A percentile compares a stretch with the other conserved stretches of the same genome.
Conservation (phyloP, 2,329 filamentous ascomycete genomes). For the Fusarium scirpi region DNA sequence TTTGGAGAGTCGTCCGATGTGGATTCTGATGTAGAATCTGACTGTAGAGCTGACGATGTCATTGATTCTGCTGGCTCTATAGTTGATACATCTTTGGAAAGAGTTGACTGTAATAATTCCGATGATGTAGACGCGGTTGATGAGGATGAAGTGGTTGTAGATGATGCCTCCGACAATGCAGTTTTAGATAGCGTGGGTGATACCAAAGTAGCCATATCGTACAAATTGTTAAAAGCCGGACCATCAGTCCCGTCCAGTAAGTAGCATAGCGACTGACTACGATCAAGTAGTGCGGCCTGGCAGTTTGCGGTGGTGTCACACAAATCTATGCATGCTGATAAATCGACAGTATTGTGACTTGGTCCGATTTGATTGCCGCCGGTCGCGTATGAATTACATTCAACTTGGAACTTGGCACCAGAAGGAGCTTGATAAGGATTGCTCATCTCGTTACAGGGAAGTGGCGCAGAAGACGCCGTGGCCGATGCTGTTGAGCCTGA, state of each 20-base stretch:
- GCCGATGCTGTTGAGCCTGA: background rate
- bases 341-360: accelerated
- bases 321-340: background rate
- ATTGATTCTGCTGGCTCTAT: background rate
- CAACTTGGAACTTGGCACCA: background rate
- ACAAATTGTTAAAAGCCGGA: background rate
- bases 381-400: background rate
- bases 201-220: background rate
- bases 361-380: background rate
- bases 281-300: background rate
- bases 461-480: background rate
- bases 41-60: background rate
- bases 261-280: background rate
- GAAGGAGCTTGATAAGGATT: background rate
- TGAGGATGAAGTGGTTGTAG: background rate
- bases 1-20: accelerated
- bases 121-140: background rate
- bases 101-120: background rate
- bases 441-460: background rate
- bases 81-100: background rate
- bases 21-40: accelerated
- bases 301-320: accelerated
- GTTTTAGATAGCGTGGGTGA: background rate
- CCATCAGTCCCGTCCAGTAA: background rate
- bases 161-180: background rate